Conservation (phyloP, 495 filamentous ascomycete species). For the Penicillium turbatum region DNA sequence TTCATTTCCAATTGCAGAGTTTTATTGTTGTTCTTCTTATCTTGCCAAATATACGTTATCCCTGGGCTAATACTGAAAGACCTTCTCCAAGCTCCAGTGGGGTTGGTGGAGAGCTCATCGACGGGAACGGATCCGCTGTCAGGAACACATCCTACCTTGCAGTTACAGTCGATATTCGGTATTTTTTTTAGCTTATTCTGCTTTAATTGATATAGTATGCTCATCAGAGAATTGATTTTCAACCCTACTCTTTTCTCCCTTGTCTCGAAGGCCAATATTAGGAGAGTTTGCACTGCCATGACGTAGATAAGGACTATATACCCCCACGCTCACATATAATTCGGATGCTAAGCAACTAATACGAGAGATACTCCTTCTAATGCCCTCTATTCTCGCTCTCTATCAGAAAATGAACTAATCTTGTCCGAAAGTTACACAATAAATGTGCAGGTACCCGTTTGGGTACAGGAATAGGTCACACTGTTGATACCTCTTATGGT, state of each 20-base stretch:
- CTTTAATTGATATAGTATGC: too few relatives aligned
- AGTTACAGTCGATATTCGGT: not conserved
- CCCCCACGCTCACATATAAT: too few relatives aligned
- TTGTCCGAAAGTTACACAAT: not conserved
- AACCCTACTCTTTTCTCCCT: not conserved
- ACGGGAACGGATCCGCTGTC: conserved; percentile 5
- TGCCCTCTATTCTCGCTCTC: not conserved
- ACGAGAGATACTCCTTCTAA: not conserved
- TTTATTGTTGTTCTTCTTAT: too few relatives aligned
- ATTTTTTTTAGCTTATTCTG: not conserved
- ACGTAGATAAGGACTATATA: not conserved
- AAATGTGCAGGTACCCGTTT: not conserved
- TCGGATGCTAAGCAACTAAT: not conserved
- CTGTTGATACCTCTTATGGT: not conserved
- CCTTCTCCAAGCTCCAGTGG: conserved; percentile 3
- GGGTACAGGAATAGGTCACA: not conserved
- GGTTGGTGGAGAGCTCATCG: conserved; percentile 6
- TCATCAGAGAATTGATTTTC: too few relatives aligned
- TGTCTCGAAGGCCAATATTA: not conserved
- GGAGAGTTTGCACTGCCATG: not conserved
- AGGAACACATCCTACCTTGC: too few relatives aligned
- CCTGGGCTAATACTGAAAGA: not conserved
- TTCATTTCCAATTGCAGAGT: too few relatives aligned
- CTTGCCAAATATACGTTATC: too few relatives aligned
- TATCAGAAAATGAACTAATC: not conserved